Base-by-base conservation (phyloP, 73 alveolate species). In the Paraurostyla sp. region DNA sequence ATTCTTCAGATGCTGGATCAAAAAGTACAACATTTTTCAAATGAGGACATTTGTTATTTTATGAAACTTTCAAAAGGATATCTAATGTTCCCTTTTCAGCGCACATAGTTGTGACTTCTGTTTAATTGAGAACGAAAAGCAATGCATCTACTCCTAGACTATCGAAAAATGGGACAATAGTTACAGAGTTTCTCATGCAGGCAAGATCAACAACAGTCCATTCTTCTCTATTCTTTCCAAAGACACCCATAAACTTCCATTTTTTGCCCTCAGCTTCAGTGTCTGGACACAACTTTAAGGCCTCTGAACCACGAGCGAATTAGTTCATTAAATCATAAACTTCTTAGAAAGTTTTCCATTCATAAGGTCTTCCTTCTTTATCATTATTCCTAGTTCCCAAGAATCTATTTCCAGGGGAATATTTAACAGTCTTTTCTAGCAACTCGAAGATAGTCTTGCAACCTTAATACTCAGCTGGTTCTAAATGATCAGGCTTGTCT, bases 221-320 rank as follows among this genome's bases (percentile, higher is more conserved):
- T 80, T 95, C 98, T 54, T 94, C 97, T 82, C 98, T 92, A 71
- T 94, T 94, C 60, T 90, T 92, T 29, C 96, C 89, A 93, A 87
- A 95, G 46, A 95, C 89, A 33, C 98, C 98, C 52, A 94, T 52
- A 71, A 95, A 86, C n/a, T n/a, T n/a, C n/a, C n/a, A n/a, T n/a
- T n/a, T n/a, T n/a, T n/a, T n/a, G n/a, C n/a, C n/a, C n/a, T n/a
- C n/a, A n/a, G n/a, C n/a, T n/a, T n/a, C n/a, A n/a, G n/a, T n/a
- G n/a, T n/a, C n/a, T n/a, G n/a, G n/a, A n/a, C n/a, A n/a, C n/a
- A n/a, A n/a, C n/a, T n/a, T n/a, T n/a, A n/a, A n/a, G n/a, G n/a
- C n/a, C n/a, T n/a, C 18, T 46, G 18, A 15, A 9, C 1, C 68
- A 46, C 0, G 80, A 29, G 43, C 60, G 71, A 0, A 89, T 80